Base-by-base conservation (phyloP, 306 rosid genomes). In the Acacia crassicarpa region DNA sequence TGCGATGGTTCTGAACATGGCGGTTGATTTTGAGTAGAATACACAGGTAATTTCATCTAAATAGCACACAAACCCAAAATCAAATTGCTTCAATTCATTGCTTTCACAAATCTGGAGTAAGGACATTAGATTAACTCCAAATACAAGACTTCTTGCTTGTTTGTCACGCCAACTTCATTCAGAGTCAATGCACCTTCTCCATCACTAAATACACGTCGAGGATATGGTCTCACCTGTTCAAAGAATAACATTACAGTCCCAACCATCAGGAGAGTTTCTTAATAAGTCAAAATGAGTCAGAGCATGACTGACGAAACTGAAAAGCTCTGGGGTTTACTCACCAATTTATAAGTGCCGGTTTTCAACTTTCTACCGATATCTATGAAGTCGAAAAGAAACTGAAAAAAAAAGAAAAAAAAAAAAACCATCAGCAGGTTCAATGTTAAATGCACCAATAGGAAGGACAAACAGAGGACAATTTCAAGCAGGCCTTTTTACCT, bases 211-310 rank as follows among this genome's bases (percentile, higher is more conserved):
- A 93, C 94, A 22, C 91, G 94, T 91, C 97, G 90, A 15, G 97
- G 99, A 85, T 89, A 91, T 22, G 94, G 94, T 90, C 97, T 93
- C 91, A 92, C 99, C 99, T 96, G 90, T 78, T 67, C 82, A 71
- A 75, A 32, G 20, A 81, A 46, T 23, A 61, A 74, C 67, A 79
- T 44, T 74, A 3, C 7, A 65, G 22, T 8, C 23, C 8, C 16
- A 35, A 44, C 8, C 8, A 33, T 61, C 45, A 17, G 51, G 70
- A 44, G 53, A 63, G 71, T 40, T 22, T 40, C 19, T 51, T 38
- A 51, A 23, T 7, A 35, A 72, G 25, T 65, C 19, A 59, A 58
- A 72, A 23, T 38, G 6, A 46, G 16, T 53, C 59, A 73, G 63
- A 35, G 78, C 27, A 38, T 38, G 41, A 38, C 41, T 38, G 41